A percentile compares a stretch with the other conserved stretches of the same genome.
These are phyloP conservation scores for Selaginella moellendorffii DNA, from an alignment of 75 land plant genomes.

Conservation along the genomic window DNA sequence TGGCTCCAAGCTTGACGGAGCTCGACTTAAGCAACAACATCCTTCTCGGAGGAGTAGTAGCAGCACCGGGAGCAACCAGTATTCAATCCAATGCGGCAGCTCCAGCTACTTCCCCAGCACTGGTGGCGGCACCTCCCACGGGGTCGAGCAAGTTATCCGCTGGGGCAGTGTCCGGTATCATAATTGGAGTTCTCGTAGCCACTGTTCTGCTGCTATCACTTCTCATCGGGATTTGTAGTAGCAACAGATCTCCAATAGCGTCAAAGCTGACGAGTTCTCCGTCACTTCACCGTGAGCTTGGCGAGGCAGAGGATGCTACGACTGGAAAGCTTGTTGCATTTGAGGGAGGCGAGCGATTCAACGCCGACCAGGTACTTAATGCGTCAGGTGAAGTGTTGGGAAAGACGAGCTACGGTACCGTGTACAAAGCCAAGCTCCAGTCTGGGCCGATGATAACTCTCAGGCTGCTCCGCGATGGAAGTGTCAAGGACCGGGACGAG, in stretches of 20 bases:
- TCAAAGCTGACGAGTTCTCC: slow-evolving; percentile 12
- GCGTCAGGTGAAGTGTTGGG: slow-evolving; percentile 84
- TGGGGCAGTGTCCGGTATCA: not conserved
- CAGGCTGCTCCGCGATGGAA: slow-evolving; percentile 54
- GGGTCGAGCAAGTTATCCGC: not conserved
- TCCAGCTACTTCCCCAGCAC: not conserved
- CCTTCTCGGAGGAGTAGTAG: not conserved
- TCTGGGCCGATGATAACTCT: slow-evolving; percentile 31
- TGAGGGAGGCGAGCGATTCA: slow-evolving; percentile 48
- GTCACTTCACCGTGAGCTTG: slow-evolving; percentile 14
- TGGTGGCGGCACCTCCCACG: no score
- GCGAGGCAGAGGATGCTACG: slow-evolving; percentile 26
- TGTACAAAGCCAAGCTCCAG: slow-evolving; percentile 47
- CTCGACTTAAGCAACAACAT: not conserved
- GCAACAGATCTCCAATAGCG: not conserved
- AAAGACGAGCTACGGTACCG: slow-evolving; percentile 56
- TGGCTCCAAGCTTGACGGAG: not conserved
- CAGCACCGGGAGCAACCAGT: no score
- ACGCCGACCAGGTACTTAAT: slow-evolving; percentile 36
- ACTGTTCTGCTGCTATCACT: not conserved
- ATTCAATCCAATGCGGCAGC: no score
- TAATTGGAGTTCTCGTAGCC: slow-evolving; percentile 2
- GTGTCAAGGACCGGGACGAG: slow-evolving; percentile 24
- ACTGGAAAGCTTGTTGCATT: slow-evolving; percentile 45
- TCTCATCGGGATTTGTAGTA: not conserved